Percentiles rank a stretch among this genome's conserved stretches.
phyloP scores from a whole-genome alignment of 495 filamentous ascomycete species.

The Penicillium angulare region DNA sequence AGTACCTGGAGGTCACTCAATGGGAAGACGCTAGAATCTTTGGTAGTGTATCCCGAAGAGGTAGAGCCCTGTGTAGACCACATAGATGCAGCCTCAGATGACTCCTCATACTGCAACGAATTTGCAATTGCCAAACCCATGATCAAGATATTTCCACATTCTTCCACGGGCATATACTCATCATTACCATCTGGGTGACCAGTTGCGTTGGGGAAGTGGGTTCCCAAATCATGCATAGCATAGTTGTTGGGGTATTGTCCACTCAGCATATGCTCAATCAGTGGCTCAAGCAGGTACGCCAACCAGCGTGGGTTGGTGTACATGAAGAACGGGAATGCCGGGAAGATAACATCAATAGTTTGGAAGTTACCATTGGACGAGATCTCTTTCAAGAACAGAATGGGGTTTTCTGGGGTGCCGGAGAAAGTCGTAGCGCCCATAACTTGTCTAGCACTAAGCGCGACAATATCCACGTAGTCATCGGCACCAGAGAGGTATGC shows the following conservation, averaged over 20 bases:
- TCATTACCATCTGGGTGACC: slow-evolving; percentile 85
- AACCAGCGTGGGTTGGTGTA: slow-evolving; percentile 94
- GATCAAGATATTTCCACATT: slow-evolving; percentile 94
- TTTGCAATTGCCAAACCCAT: slow-evolving; percentile 89
- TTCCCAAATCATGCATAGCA: slow-evolving; percentile 89
- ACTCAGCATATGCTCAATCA: slow-evolving; percentile 87
- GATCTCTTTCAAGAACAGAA: slow-evolving; percentile 93
- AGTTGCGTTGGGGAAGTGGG: slow-evolving; percentile 88
- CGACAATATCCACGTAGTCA: slow-evolving; percentile 74
- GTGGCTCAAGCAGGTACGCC: slow-evolving; percentile 83
- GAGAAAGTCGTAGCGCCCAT: slow-evolving; percentile 87
- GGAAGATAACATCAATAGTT: slow-evolving; percentile 97
- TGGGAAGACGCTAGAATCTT: slow-evolving; percentile 36
- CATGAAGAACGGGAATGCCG: slow-evolving; percentile 89
- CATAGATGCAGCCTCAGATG: slow-evolving; percentile 51
- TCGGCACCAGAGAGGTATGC: slow-evolving; percentile 56
- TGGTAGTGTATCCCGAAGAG: slow-evolving; percentile 12
- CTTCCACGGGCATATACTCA: slow-evolving; percentile 97
- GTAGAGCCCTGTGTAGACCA: slow-evolving; percentile 44
- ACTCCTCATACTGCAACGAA: slow-evolving; percentile 66
- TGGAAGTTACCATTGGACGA: slow-evolving; percentile 93
- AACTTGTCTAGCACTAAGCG: slow-evolving; percentile 86
- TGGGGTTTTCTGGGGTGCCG: slow-evolving; percentile 78
- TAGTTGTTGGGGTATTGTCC: slow-evolving; percentile 90
- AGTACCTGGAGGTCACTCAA: slow-evolving; percentile 40